Evolutionary conservation across 768 basidiomycete species (phyloP), one percentile per base, ranked within the genome.

Genomic region (Kwoniella dendrophila): DNA sequence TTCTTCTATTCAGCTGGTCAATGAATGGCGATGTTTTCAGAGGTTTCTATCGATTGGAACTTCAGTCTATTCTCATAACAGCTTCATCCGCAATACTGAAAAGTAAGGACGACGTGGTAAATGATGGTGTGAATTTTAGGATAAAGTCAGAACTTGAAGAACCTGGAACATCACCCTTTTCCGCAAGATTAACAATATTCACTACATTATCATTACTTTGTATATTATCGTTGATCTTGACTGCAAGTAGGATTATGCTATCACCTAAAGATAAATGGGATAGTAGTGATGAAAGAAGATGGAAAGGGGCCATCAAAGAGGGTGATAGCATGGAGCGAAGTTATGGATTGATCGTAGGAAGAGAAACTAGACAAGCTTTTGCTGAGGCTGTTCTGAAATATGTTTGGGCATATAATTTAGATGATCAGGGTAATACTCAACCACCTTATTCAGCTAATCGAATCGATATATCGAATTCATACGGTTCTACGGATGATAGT

Each of bases 1-100:
- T 70, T 44, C 41, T 54, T 6, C 29, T 66, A 0, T 70, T 73
- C 60, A 56, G 59, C 5, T 67, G 58, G 61, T 56, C 60, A 1
- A 66, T 73, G 67, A 70, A 70, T 55, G 72, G 72, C 18, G 72
- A 73, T 41, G 64, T 73, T 32, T 68, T 72, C 38, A 50, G 70
- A 29, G 70, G 58, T 3, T 69, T 72, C 53, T 55, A 33, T 41
- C 53, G 41, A 40, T 18, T 33, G n/a, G 18, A 6, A 16, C 51
- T 27, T 24, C 27, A 16, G 33, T 18, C 24, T n/a, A 11, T 20
- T 27, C 22, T 40, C 32, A 51, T 3, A 0, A 20, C 30, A n/a
- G 30, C 5, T 18, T 16, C 29, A n/a, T n/a, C 49, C 32, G 7
- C 2, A 32, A 0, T 12, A 48, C 34, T 16, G 34, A 36, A 8